phyloP scores from a whole-genome alignment of 2,329 filamentous ascomycete genomes.

The Neospermospora avenae region DNA sequence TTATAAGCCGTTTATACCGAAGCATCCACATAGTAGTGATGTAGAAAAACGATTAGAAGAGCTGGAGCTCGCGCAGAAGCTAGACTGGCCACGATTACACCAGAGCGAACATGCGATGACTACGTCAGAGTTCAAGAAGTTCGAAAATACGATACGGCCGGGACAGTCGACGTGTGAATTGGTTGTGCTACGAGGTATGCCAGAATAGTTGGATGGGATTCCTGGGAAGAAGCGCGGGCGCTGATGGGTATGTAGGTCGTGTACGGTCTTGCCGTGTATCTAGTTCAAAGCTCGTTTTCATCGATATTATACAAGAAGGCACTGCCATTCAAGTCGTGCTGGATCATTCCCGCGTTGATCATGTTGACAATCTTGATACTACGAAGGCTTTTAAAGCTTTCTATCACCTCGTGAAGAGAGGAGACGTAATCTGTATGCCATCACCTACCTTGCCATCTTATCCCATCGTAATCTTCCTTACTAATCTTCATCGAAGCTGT shows the following conservation, averaged over 20 bases:
- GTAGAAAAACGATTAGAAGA: conserved; percentile 51
- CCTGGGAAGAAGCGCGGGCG: conserved; percentile 10
- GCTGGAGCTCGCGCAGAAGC: conserved; percentile 45
- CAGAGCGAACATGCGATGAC: conserved; percentile 37
- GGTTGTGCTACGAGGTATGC: conserved; percentile 31
- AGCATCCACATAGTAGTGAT: conserved; percentile 2
- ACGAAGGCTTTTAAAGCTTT: conserved; percentile 54
- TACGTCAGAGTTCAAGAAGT: conserved; percentile 28
- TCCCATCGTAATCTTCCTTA: background rate
- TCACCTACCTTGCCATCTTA: background rate
- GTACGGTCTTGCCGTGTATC: conserved; percentile 67
- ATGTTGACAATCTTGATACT: conserved; percentile 34
- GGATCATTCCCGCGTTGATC: conserved; percentile 53
- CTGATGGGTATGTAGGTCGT: conserved; percentile 56
- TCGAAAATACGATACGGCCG: conserved; percentile 37
- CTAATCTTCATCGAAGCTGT: conserved; percentile 45
- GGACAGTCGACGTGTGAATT: conserved; percentile 24
- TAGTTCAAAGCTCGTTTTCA: conserved; percentile 77
- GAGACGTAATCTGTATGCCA: conserved; percentile 77
- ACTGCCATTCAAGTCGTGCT: conserved; percentile 73
- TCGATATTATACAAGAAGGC: conserved; percentile 74
- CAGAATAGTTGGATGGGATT: conserved; percentile 5
- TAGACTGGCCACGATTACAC: conserved; percentile 54
- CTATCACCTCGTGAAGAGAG: conserved; percentile 66
- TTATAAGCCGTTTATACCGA: background rate